Percentiles rank a stretch among this genome's conserved stretches.
Evolutionary conservation across 2,329 filamentous ascomycete genomes (phyloP).

Genomic region (Aspergillus hiratsukae): DNA sequence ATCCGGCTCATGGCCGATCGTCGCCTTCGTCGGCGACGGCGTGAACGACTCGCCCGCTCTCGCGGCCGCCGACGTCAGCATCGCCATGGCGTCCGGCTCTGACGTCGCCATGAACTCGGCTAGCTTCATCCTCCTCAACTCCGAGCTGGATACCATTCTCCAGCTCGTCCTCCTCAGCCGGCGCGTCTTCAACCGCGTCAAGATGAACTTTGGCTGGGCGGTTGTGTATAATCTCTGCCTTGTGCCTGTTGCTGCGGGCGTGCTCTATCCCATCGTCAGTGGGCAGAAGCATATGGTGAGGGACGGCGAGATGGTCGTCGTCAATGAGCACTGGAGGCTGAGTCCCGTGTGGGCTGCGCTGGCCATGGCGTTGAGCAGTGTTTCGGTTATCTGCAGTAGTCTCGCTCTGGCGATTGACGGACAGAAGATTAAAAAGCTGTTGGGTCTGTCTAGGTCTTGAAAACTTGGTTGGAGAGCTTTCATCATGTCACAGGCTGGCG

Average conservation of each 20-base stretch:
- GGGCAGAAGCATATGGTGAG: constrained; percentile 32
- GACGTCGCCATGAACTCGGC: constrained; percentile 80
- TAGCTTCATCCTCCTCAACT: constrained; percentile 74
- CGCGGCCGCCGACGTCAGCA: constrained; percentile 74
- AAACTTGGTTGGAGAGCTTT: background rate
- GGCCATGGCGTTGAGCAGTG: constrained; percentile 88
- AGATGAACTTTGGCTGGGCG: constrained; percentile 83
- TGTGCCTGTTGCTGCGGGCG: constrained; percentile 76
- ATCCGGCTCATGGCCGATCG: constrained; percentile 46
- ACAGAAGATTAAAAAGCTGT: constrained; percentile 16
- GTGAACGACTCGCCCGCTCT: constrained; percentile 83
- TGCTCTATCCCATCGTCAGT: constrained; percentile 60
- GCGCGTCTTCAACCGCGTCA: constrained; percentile 71
- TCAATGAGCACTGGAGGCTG: constrained; percentile 41
- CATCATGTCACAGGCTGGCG: no score
- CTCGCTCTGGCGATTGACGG: constrained; percentile 59
- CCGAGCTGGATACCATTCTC: constrained; percentile 64
- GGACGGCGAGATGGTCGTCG: constrained; percentile 29
- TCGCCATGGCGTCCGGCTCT: constrained; percentile 74
- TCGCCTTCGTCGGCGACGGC: constrained; percentile 83
- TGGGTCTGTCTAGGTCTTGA: constrained; percentile 9
- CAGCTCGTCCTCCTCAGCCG: constrained; percentile 68
- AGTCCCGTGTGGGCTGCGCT: constrained; percentile 71
- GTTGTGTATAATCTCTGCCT: constrained; percentile 74
- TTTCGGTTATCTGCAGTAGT: constrained; percentile 82